Conservation (phyloP, 768 basidiomycete genomes). For the Rickenella mellea region DNA sequence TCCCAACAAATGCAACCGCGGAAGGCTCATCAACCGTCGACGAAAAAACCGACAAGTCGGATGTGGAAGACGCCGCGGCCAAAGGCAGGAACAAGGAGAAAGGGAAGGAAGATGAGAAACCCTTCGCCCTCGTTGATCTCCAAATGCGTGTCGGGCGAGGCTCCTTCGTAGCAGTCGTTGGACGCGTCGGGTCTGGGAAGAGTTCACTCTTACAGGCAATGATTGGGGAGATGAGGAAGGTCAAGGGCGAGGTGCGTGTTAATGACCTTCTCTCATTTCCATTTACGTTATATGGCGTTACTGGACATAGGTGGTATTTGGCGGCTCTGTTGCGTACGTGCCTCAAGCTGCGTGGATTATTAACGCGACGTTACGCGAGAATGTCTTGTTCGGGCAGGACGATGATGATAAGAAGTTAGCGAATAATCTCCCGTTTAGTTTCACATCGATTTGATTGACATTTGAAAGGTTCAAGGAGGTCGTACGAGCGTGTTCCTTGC, state of each 20-base stretch:
- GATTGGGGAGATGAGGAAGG: conserved; percentile 60
- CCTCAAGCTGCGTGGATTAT: conserved; percentile 57
- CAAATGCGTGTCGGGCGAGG: conserved; percentile 40
- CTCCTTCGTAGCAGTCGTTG: conserved; percentile 64
- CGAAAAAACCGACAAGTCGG: conserved; percentile 9
- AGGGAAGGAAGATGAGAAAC: conserved; percentile 27
- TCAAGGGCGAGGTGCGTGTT: conserved; percentile 40
- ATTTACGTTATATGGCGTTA: neutral
- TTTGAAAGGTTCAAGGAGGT: conserved; percentile 41
- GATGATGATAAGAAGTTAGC: conserved; percentile 48
- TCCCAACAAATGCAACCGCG: conserved; percentile 10
- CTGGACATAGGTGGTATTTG: conserved; percentile 33
- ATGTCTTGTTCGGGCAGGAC: conserved; percentile 63
- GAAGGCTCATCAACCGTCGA: conserved; percentile 11
- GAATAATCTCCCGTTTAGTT: neutral
- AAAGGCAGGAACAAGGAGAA: conserved; percentile 9
- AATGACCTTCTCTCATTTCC: neutral
- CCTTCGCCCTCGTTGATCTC: conserved; percentile 41
- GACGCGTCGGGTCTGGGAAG: conserved; percentile 70
- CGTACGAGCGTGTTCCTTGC: conserved; percentile 56
- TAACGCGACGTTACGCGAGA: conserved; percentile 62
- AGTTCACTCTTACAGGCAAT: conserved; percentile 47
- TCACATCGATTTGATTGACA: neutral
- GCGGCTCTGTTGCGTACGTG: conserved; percentile 47
- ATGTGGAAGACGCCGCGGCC: conserved; percentile 4